phyloP scores from a whole-genome alignment of 2,329 filamentous ascomycete species.

The Bipolaris gigantea region DNA sequence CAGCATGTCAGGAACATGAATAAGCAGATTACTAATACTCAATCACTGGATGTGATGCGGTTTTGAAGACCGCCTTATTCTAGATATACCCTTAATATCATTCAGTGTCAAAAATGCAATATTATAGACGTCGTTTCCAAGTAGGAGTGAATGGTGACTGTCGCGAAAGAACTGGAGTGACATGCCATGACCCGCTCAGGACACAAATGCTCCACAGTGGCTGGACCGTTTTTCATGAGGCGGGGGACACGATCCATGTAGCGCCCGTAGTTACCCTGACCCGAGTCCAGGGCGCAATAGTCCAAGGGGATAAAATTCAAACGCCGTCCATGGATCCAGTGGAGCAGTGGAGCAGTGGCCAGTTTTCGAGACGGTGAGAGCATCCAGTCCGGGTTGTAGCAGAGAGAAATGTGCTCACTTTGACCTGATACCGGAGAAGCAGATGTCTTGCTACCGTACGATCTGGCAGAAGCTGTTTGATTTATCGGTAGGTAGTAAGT shows the following conservation, averaged over 20 bases:
- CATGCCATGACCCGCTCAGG: background rate
- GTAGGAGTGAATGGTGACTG: background rate
- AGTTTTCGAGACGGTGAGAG: background rate
- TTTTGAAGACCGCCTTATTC: background rate
- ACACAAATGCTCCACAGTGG: background rate
- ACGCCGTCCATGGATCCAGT: background rate
- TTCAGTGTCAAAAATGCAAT: background rate
- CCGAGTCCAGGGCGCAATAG: background rate
- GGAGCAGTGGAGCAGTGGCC: background rate
- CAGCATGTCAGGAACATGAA: constrained; percentile 11
- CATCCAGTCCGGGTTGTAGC: background rate
- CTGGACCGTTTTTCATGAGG: background rate
- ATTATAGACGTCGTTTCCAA: background rate
- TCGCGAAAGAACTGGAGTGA: background rate
- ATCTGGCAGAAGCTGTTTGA: too few species aligned
- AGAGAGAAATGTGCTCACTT: background rate
- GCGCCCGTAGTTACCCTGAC: constrained; percentile 2
- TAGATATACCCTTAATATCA: constrained; percentile 6
- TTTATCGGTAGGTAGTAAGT: too few species aligned
- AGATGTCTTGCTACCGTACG: background rate
- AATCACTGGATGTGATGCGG: constrained; percentile 7
- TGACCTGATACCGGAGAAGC: background rate
- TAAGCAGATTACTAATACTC: constrained; percentile 4
- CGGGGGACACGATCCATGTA: background rate
- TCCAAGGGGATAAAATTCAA: background rate